A percentile compares a stretch with the other conserved stretches of the same genome.
Evolutionary conservation across 1,284 basidiomycete species (phyloP).

Genomic region (Leccinum fallax): DNA sequence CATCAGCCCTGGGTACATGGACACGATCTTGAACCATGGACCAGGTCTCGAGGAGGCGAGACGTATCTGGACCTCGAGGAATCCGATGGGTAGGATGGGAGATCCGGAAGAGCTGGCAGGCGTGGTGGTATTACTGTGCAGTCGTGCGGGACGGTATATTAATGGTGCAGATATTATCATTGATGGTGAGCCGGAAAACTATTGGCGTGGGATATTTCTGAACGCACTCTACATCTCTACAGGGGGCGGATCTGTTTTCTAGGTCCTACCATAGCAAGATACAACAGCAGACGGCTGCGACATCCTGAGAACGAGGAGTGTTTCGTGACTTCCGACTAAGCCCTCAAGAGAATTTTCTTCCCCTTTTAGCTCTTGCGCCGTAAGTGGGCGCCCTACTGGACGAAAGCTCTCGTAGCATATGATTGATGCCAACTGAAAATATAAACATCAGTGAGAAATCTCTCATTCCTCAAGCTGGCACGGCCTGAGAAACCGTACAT

Average conservation of each 20-base stretch:
- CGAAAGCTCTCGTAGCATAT: not conserved
- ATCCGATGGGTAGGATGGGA: conserved; percentile 47
- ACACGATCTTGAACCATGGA: conserved; percentile 44
- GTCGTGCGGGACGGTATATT: conserved; percentile 45
- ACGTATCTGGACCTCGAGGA: conserved; percentile 39
- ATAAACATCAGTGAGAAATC: conserved; percentile 2
- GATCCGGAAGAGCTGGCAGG: conserved; percentile 44
- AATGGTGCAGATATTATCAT: conserved; percentile 45
- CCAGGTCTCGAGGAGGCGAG: conserved; percentile 35
- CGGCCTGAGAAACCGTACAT: not conserved
- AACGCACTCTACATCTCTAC: not conserved
- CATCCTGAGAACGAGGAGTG: not conserved
- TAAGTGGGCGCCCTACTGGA: not conserved
- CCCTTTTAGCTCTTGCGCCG: conserved; percentile 7
- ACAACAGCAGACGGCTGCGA: not conserved
- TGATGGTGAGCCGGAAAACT: conserved; percentile 36
- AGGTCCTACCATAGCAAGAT: not conserved
- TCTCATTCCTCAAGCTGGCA: not conserved
- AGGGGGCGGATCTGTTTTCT: conserved; percentile 33
- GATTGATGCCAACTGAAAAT: not conserved
- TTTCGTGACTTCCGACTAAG: not conserved
- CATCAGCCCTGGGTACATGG: conserved; percentile 48
- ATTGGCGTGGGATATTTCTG: not conserved
- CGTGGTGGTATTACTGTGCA: conserved; percentile 42
- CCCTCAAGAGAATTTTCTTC: not conserved